Evolutionary conservation across 495 filamentous ascomycete species (phyloP), one percentile per base, ranked within the genome.

Genomic region (Aspergillus avenaceus): DNA sequence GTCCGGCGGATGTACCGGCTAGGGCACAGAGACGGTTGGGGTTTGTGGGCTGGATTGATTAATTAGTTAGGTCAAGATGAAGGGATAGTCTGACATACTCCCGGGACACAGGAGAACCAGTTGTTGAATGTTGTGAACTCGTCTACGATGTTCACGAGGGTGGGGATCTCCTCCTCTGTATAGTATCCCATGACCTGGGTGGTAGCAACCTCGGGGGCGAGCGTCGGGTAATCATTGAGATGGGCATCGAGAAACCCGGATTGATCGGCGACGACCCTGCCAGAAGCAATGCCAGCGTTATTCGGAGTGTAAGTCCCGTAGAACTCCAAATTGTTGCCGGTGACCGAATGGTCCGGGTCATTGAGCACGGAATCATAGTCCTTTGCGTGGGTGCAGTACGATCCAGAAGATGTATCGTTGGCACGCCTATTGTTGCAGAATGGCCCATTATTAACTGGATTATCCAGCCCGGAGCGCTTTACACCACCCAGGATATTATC

Each of bases 171-270:
- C 1, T 71, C 69, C 45, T 71, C 69, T 22, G 72, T 73, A 45
- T 78, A 79, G 60, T 78, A 78, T 59, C 75, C 71, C 50, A 81
- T 65, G 24, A 73, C 75, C 60, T 79, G 65, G 28, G 60, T 62
- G 7, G 70, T 70, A 5, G 67, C 50, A 16, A 56, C 51, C 8
- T 66, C 68, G 40, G 72, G 67, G 44, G 70, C 56, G 25, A 61
- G 65, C 28, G 61, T 55, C 21, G 48, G 47, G 53, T 73, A 74
- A 2, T 56, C 43, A 19, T 63, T 53, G 25, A 74, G 45, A 51
- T 80, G 77, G 58, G 77, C 74, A 25, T 74, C 64, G 11, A 78
- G 65, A 56, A 79, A 80, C 21, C 77, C 75, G 28, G 69, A 52
- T 53, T 74, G 68, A 40, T 53, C 62, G 9, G 66, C 46, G 1